phyloP scores from a whole-genome alignment of 2,329 filamentous ascomycete species.

The Penicillium frequentans region DNA sequence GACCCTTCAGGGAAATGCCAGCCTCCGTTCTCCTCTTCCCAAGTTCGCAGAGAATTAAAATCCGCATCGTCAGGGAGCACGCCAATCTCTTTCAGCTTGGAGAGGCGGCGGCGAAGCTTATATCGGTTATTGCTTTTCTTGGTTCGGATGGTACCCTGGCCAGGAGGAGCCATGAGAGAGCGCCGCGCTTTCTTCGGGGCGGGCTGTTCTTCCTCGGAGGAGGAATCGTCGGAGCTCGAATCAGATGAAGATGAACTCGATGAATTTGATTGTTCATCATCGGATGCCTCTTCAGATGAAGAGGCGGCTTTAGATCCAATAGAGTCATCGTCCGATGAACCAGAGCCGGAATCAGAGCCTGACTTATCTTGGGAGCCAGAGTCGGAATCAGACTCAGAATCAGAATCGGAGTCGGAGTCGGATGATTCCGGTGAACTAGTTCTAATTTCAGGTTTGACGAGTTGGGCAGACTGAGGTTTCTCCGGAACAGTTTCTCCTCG shows the following conservation, averaged over 20 bases:
- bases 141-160: slow-evolving; percentile 52
- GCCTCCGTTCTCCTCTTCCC: slow-evolving; percentile 30
- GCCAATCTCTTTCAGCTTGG: slow-evolving; percentile 55
- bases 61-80: slow-evolving; percentile 53
- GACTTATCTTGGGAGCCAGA: slow-evolving; percentile 21
- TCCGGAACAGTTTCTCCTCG: slow-evolving; percentile 13
- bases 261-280: background rate
- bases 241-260: slow-evolving; percentile 9
- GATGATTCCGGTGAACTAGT: slow-evolving; percentile 23
- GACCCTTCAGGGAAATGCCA: slow-evolving; percentile 25
- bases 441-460: slow-evolving; percentile 14
- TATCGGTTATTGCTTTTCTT: slow-evolving; percentile 57
- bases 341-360: slow-evolving; percentile 18
- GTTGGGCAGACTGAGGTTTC: slow-evolving; percentile 8
- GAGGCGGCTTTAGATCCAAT: slow-evolving; percentile 1
- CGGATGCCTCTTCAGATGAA: background rate
- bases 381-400: slow-evolving; percentile 28
- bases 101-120: slow-evolving; percentile 51
- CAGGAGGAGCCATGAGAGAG: slow-evolving; percentile 41
- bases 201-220: slow-evolving; percentile 34
- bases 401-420: background rate
- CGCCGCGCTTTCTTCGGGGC: slow-evolving; percentile 6
- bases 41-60: slow-evolving; percentile 48
- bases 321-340: background rate
- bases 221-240: slow-evolving; percentile 26